Conservation (phyloP, 2,329 filamentous ascomycete genomes). For the Claviceps paspali region DNA sequence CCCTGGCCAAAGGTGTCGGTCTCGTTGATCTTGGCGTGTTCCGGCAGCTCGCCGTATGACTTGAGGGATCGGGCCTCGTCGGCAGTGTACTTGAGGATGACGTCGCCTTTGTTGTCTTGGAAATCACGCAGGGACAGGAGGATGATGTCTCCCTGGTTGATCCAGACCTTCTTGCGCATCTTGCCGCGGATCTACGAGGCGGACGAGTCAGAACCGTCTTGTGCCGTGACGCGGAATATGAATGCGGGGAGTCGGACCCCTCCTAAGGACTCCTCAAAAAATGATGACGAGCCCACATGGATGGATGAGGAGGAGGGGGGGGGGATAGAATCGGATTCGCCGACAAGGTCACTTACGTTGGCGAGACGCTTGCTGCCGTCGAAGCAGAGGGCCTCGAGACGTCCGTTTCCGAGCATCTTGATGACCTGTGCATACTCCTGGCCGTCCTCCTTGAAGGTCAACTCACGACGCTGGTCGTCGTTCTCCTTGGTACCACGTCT, state of each 20-base stretch:
- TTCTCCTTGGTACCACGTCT: slow-evolving; percentile 98
- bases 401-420: slow-evolving; percentile 94
- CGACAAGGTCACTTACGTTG: slow-evolving; percentile 21
- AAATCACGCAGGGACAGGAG: slow-evolving; percentile 79
- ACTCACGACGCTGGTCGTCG: slow-evolving; percentile 97
- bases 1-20: slow-evolving; percentile 87
- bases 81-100: slow-evolving; percentile 90
- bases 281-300: no score
- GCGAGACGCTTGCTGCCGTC: slow-evolving; percentile 48
- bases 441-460: slow-evolving; percentile 97
- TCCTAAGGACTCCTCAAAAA: no score
- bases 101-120: slow-evolving; percentile 91
- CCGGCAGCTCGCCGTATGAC: slow-evolving; percentile 92
- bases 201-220: background rate
- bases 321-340: no score
- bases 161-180: slow-evolving; percentile 99
- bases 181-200: slow-evolving; percentile 55
- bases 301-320: no score
- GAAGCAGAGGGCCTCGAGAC: slow-evolving; percentile 86
- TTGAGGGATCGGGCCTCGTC: slow-evolving; percentile 93
- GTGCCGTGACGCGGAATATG: no score
- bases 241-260: no score
- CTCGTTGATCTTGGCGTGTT: slow-evolving; percentile 99
- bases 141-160: slow-evolving; percentile 95
- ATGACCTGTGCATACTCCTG: slow-evolving; percentile 48